Base-by-base conservation (phyloP, 805 yeast species). In the Brettanomyces naardenensis region DNA sequence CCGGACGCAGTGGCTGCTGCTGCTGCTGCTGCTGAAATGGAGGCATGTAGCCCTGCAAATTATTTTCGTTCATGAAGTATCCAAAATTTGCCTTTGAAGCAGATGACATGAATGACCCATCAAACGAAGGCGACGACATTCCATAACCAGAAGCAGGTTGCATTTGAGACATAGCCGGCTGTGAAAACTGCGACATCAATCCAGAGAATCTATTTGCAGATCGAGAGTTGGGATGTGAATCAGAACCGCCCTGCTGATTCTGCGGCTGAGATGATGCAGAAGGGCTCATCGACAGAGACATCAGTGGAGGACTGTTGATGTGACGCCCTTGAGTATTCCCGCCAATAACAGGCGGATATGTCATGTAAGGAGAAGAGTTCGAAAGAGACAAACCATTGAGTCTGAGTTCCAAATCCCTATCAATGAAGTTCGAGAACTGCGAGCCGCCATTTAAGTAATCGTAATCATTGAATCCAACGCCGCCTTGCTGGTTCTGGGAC, bases 391-490 rank as follows among this genome's bases (percentile, higher is more conserved):
- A 39, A 27, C 39, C 39, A 23, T 41, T 37, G 26, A 48, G 28
- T 26, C 46, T 50, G 22, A 40, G 38, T 28, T 47, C 53, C 15
- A 48, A 39, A 31, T 48, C 51, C 18, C 46, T 47, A 31, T 48
- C 45, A 11, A 48, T 35, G 20, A 43, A 47, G 32, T 33, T 37
- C 19, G 32, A 30, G 18, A 42, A 33, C 14, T 28, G 35, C 9
- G 28, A 25, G 10, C 19, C 4, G 14, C n/a, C 15, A 20, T 14
- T 14, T 19, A 19, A 5, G 27, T 29, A 30, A 29, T 32, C 28
- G 34, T 32, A 40, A 7, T 28, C 22, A 14, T 20, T 6, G 23
- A 32, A 36, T 10, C 17, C 13, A 5, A 17, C 9, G 7, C 17
- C 15, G 7, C 17, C 15, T 5, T 15, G 15, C 5, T 15, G 31